Conservation (phyloP, 306 rosid species). For the Castanea mollissima region DNA sequence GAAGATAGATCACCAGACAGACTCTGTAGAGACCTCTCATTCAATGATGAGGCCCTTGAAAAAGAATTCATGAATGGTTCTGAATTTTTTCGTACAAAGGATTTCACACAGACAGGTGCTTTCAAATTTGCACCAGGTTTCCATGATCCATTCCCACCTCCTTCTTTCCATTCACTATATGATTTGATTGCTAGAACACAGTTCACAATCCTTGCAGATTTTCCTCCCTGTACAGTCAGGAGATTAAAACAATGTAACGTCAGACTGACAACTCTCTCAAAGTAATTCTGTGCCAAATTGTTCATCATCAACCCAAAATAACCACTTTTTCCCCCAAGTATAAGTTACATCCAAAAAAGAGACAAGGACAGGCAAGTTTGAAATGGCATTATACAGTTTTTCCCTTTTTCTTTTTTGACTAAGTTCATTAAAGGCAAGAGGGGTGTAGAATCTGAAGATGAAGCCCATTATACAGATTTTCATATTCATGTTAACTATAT, state of each 20-base stretch:
- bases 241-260: slow-evolving; percentile 2
- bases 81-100: slow-evolving; percentile 51
- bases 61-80: slow-evolving; percentile 57
- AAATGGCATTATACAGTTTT: not conserved
- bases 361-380: not conserved
- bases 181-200: slow-evolving; percentile 82
- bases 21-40: slow-evolving; percentile 48
- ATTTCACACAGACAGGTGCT: slow-evolving; percentile 45
- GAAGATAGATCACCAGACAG: slow-evolving; percentile 39
- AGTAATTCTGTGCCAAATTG: not conserved
- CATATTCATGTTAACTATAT: not conserved
- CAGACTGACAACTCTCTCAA: not conserved
- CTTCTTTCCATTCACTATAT: slow-evolving; percentile 58
- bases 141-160: slow-evolving; percentile 65
- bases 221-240: slow-evolving; percentile 67
- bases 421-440: no score
- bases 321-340: not conserved
- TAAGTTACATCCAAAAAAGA: not conserved
- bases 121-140: slow-evolving; percentile 49
- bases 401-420: no score
- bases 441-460: not conserved
- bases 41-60: slow-evolving; percentile 40
- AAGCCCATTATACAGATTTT: not conserved
- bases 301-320: not conserved
- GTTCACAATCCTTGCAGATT: slow-evolving; percentile 70